These are phyloP conservation scores for Fonsecaea pedrosoi DNA, from an alignment of 2,329 filamentous ascomycete genomes.

Conservation along the genomic window DNA sequence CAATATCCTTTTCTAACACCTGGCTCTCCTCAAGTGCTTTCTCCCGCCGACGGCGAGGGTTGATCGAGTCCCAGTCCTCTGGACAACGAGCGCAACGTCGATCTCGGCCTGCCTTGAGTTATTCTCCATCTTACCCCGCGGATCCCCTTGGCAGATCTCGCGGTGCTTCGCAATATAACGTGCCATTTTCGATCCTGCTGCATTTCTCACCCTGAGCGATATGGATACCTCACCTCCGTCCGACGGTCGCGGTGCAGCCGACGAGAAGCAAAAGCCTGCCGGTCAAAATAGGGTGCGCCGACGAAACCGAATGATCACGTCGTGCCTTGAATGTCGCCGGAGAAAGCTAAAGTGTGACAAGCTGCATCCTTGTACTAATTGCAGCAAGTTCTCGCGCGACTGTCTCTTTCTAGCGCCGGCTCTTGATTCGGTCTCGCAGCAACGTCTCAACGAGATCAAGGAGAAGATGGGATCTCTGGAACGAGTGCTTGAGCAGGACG, in stretches of 20 bases:
- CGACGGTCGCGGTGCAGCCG: constrained; percentile 6
- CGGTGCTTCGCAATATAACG: neutral
- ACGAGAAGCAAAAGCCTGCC: constrained; percentile 28
- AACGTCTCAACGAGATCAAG: constrained; percentile 76
- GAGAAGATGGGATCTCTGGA: constrained; percentile 77
- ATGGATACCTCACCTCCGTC: constrained; percentile 22
- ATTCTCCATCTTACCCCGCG: constrained; percentile 1
- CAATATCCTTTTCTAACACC: neutral
- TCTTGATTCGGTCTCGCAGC: constrained; percentile 72
- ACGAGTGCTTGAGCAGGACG: constrained; percentile 71
- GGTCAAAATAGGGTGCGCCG: constrained; percentile 54
- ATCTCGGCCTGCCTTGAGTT: neutral
- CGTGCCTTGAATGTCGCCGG: constrained; percentile 73
- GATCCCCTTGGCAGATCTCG: neutral
- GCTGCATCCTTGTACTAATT: constrained; percentile 71
- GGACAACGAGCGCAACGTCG: neutral
- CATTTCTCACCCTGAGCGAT: neutral
- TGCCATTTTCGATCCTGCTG: neutral
- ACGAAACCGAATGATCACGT: constrained; percentile 71
- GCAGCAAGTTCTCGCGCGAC: constrained; percentile 58
- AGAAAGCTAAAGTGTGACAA: constrained; percentile 83
- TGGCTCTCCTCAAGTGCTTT: neutral
- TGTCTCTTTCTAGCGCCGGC: constrained; percentile 71
- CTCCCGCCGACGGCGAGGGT: neutral
- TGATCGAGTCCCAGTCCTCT: neutral